Base-by-base conservation (phyloP, 805 yeast genomes). In the Cyberlindnera mycetangii region DNA sequence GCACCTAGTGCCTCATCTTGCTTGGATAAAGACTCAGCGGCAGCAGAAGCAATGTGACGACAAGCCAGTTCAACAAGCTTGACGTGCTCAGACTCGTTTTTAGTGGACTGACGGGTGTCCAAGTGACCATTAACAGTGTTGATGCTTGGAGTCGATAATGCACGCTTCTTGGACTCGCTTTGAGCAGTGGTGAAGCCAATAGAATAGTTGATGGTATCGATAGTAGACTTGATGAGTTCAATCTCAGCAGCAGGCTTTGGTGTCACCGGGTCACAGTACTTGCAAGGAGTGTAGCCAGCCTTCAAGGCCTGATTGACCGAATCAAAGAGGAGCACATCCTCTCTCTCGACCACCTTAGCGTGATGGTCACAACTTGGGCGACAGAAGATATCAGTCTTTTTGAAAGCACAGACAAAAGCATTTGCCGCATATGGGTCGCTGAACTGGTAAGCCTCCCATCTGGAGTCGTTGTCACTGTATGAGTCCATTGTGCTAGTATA, bases 41-140 rank as follows among this genome's bases (percentile, higher is more conserved):
- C 95, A 25, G 93, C 93, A 33, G 82, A 69, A 1, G 92, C 89
- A 56, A 86, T 81, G 62, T 85, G 90, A 43, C 92, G 79, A 58
- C 95, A 87, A 1, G 95, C 93, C 55, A 81, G 75, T 58, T 81
- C 85, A 18, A 83, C 87, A 37, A 83, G 71, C 48, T 81, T 72
- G 54, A 78, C 72, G 58, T 85, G 90, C 55, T 83, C 89, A 37
- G 78, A 69, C 59, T 83, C 87, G 60, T 79, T 79, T 55, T 79
- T 77, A 18, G 81, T 69, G 22, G 76, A 59, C 33, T 51, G 59
- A 41, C 64, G 48, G 36, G 39, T 47, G 20, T 11, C 36, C 18
- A 39, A 38, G 36, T 50, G 47, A 34, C 58, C 52, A 24, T 28
- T 46, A 12, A 36, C 9, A 1, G 55, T 48, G 36, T 41, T 41